These are phyloP conservation scores for Colletotrichum euphorbiae DNA, from an alignment of 2,329 filamentous ascomycete species.

Conservation along the genomic window DNA sequence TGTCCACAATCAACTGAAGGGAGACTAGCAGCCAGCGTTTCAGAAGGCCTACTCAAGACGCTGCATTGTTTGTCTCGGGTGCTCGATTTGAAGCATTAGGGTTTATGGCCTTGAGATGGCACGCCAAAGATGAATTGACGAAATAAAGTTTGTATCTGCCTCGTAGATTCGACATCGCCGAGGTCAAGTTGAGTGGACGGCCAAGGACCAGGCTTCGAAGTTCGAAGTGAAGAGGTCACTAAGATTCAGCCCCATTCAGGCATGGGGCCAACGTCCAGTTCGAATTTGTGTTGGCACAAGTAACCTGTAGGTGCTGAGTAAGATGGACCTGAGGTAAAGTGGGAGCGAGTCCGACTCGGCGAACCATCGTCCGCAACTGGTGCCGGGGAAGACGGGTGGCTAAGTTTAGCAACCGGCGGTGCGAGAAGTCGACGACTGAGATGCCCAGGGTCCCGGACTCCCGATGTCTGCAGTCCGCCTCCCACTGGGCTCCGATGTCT, in stretches of 20 bases:
- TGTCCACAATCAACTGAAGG: no score
- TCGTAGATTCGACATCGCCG: no score
- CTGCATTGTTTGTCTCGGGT: no score
- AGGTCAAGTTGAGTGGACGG: not conserved
- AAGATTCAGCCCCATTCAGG: conserved; percentile 12
- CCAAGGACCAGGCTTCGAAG: not conserved
- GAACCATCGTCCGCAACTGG: not conserved
- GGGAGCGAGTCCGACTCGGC: no score
- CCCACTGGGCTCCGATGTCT: not conserved
- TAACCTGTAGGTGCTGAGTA: no score
- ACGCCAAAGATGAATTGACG: not conserved
- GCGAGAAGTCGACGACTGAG: not conserved
- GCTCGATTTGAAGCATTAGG: no score
- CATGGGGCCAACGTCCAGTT: not conserved
- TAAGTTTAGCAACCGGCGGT: conserved; percentile 33
- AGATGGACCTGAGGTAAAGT: no score
- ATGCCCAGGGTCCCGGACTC: no score
- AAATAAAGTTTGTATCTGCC: not conserved
- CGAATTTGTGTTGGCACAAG: no score
- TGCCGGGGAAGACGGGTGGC: conserved; percentile 24
- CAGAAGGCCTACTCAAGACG: no score
- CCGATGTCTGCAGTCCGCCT: not conserved
- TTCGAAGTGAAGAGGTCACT: not conserved
- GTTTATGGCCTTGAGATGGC: not conserved
- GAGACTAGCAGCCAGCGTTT: no score